Evolutionary conservation across 768 basidiomycete species (phyloP), one percentile per base, ranked within the genome.

Genomic region (Zangia roseola): DNA sequence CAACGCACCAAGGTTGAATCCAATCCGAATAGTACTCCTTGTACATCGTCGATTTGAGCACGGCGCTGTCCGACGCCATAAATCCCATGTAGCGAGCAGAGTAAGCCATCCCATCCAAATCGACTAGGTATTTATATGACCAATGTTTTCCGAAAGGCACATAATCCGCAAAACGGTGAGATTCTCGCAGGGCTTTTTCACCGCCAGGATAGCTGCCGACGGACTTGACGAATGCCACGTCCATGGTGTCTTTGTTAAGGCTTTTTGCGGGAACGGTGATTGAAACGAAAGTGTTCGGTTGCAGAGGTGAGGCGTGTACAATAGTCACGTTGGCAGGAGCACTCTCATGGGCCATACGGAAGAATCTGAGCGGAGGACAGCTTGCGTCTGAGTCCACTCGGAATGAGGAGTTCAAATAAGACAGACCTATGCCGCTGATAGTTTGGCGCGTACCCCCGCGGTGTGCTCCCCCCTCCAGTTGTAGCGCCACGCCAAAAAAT

Each of bases 91-190:
- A 93, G 13, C 92, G 78, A 3, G 86, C 94, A 21, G 88, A 92
- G 68, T 97, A 95, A 93, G n/a, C 92, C 89, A 94, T 94, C 16
- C 94, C 94, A 61, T 97, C 94, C 49, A 97, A 69, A 67, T 97
- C 94, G 50, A 94, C 69, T 28, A 95, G 75, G 61, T 94, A 91
- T 71, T 95, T 94, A 74, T 94, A 91, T 49, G 84, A 74, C 94
- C 94, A 97, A 62, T 92, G 86, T 46, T 84, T 78, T 7, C 90
- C 90, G 1, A 98, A 72, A 3, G 87, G 85, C 2, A 89, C 91
- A 87, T 87, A 74, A 47, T 88, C 81, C 13, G 77, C 81, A 56
- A 90, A 85, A 25, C 87, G 78, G 63, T 89, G 83, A 28, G 77
- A 73, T 51, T 73, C 67, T 54, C 80, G 71, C 59, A 97, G 70